Evolutionary conservation across 2,329 filamentous ascomycete genomes (phyloP).

Genomic region (Trichothecium sympodiale): DNA sequence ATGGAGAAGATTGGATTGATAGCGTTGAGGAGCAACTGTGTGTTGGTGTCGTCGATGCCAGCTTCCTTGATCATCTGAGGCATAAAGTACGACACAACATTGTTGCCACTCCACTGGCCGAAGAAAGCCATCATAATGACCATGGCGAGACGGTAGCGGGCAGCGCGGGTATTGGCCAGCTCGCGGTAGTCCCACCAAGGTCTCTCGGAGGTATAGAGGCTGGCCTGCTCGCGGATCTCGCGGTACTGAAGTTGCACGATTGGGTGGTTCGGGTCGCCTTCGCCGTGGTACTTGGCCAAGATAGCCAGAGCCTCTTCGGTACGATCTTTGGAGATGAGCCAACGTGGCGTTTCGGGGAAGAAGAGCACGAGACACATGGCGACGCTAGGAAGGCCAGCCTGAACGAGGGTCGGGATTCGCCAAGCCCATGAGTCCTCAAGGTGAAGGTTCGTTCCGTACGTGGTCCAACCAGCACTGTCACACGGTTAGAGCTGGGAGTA

Average conservation of each 20-base stretch:
- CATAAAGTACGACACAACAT: slow-evolving; percentile 29
- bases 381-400: slow-evolving; percentile 43
- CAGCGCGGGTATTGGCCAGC: slow-evolving; percentile 34
- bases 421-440: slow-evolving; percentile 33
- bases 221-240: slow-evolving; percentile 41
- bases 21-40: slow-evolving; percentile 29
- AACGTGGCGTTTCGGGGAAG: slow-evolving; percentile 54
- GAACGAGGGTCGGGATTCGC: slow-evolving; percentile 46
- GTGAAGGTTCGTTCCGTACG: slow-evolving; percentile 25
- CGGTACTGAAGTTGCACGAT: slow-evolving; percentile 46
- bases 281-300: slow-evolving; percentile 48
- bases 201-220: slow-evolving; percentile 38
- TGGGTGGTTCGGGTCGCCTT: slow-evolving; percentile 39
- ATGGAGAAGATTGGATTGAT: slow-evolving; percentile 32
- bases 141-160: slow-evolving; percentile 36
- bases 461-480: slow-evolving; percentile 33
- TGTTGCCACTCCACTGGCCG: slow-evolving; percentile 34
- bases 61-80: slow-evolving; percentile 30
- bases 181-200: slow-evolving; percentile 49
- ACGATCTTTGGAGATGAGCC: slow-evolving; percentile 44
- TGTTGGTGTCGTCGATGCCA: slow-evolving; percentile 25
- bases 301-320: slow-evolving; percentile 43
- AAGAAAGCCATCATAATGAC: slow-evolving; percentile 42
- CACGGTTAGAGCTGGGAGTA: too few species aligned
- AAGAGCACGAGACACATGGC: slow-evolving; percentile 45